phyloP scores from a whole-genome alignment of 192 early-diverging fungal genomes.

The Coemansia sp. region DNA sequence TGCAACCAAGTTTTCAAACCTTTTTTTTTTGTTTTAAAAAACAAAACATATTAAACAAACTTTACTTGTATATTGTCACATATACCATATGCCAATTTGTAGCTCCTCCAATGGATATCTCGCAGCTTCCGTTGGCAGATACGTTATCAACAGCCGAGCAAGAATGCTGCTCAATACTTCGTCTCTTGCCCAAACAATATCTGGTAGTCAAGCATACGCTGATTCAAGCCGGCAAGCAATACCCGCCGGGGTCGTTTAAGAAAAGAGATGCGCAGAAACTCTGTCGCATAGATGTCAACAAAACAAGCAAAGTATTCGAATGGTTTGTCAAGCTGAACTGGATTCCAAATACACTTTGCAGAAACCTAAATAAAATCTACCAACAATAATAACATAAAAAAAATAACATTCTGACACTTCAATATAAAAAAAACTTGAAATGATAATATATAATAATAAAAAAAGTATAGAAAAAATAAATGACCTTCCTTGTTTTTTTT shows the following conservation, averaged over 20 bases:
- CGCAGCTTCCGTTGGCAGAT: slow-evolving; percentile 30
- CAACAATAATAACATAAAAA: background rate
- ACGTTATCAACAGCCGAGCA: slow-evolving; percentile 28
- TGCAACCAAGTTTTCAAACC: background rate
- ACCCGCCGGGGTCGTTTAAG: slow-evolving; percentile 34
- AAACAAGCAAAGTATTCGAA: slow-evolving; percentile 82
- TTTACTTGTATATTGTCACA: too few species aligned
- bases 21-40: too few species aligned
- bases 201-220: slow-evolving; percentile 42
- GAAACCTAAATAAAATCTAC: slow-evolving; percentile 11
- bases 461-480: too few species aligned
- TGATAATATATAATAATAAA: too few species aligned
- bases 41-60: too few species aligned
- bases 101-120: slow-evolving; percentile 51
- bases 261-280: slow-evolving; percentile 91
- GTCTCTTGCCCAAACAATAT: slow-evolving; percentile 43
- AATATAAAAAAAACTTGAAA: too few species aligned
- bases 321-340: slow-evolving; percentile 86
- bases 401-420: background rate
- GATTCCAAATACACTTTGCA: slow-evolving; percentile 54
- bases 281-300: slow-evolving; percentile 94
- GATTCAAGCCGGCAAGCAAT: slow-evolving; percentile 35
- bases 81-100: background rate
- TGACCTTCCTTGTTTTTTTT: background rate
- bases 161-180: slow-evolving; percentile 49